Evolutionary conservation across 495 filamentous ascomycete species (phyloP).

Genomic region (Amniculicola lignicola): DNA sequence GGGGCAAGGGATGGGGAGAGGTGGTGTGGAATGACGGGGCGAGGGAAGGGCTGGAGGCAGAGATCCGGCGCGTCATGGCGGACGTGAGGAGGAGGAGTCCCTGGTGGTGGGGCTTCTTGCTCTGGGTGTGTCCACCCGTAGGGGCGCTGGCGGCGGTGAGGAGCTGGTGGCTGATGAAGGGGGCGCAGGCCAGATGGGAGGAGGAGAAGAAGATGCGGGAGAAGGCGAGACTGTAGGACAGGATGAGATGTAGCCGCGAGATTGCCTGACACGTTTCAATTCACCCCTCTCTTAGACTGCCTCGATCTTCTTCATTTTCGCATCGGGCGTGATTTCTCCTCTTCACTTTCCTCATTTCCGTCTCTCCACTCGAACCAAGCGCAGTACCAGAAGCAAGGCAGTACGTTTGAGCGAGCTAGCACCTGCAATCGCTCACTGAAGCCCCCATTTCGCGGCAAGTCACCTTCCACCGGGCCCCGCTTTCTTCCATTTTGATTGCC

Average conservation of each 20-base stretch:
- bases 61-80: slow-evolving; percentile 60
- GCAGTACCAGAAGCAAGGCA: too few species aligned
- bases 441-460: too few species aligned
- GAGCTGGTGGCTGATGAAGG: slow-evolving; percentile 65
- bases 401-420: too few species aligned
- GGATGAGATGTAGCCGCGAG: not conserved
- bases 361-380: too few species aligned
- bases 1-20: slow-evolving; percentile 61
- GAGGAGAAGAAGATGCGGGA: slow-evolving; percentile 59
- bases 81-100: slow-evolving; percentile 63
- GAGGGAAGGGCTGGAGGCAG: slow-evolving; percentile 60
- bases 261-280: not conserved
- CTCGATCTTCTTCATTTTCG: not conserved
- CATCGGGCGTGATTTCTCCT: too few species aligned
- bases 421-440: too few species aligned
- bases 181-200: slow-evolving; percentile 66
- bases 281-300: not conserved
- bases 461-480: too few species aligned
- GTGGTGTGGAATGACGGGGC: slow-evolving; percentile 86
- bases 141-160: slow-evolving; percentile 61
- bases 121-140: slow-evolving; percentile 69
- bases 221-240: slow-evolving; percentile 59
- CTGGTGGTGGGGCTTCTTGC: slow-evolving; percentile 74
- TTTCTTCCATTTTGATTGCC: too few species aligned
- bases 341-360: too few species aligned